phyloP scores from a whole-genome alignment of 371 early-diverging fungal species.

The Syncephalis plumigaleata region DNA sequence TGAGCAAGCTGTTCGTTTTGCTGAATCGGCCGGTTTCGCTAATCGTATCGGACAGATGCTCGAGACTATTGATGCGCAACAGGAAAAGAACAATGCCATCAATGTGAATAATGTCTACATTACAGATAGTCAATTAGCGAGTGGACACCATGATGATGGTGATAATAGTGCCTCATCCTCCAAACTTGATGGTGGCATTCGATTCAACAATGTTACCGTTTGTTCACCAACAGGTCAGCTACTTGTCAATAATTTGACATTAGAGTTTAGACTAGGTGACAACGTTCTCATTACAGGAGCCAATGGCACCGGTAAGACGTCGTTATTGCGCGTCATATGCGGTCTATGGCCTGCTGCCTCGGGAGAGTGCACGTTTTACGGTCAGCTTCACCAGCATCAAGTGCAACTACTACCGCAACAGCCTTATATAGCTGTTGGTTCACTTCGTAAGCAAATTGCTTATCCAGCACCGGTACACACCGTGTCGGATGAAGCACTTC shows the following conservation, averaged over 20 bases:
- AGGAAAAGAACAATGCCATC: constrained; percentile 17
- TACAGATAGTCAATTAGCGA: constrained; percentile 2
- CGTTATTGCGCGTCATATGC: constrained; percentile 46
- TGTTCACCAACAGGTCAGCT: too few species aligned
- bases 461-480: constrained; percentile 15
- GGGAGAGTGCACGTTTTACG: constrained; percentile 13
- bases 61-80: constrained; percentile 31
- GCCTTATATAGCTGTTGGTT: constrained; percentile 45
- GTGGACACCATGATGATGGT: constrained; percentile 5
- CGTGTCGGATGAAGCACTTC: too few species aligned
- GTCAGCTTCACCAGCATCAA: constrained; percentile 3
- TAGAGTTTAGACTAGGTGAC: constrained; percentile 24
- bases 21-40: constrained; percentile 67
- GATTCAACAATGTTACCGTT: too few species aligned
- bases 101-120: constrained; percentile 22
- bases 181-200: too few species aligned
- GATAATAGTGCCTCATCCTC: too few species aligned
- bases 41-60: constrained; percentile 73
- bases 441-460: constrained; percentile 48
- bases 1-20: constrained; percentile 36
- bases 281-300: constrained; percentile 50
- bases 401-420: constrained; percentile 47
- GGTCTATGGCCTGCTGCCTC: constrained; percentile 44
- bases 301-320: constrained; percentile 51
- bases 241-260: constrained; percentile 8